Evolutionary conservation across 2,329 filamentous ascomycete genomes (phyloP).

Genomic region (Aaosphaeria pasadenensis): DNA sequence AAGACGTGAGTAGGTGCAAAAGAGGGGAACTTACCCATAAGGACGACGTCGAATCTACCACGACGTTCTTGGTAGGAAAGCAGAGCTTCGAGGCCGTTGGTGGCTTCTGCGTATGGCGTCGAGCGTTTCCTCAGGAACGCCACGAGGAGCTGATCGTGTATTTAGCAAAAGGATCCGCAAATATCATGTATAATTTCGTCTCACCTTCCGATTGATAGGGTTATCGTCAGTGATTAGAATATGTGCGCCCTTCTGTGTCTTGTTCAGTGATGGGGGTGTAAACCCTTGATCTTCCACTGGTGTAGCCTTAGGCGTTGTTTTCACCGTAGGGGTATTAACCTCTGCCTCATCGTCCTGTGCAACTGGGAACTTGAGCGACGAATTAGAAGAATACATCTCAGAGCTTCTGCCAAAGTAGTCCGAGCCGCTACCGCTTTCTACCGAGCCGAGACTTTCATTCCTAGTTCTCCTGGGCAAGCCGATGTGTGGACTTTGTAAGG

Average conservation of each 20-base stretch:
- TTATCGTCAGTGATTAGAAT: constrained; percentile 41
- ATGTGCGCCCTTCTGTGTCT: constrained; percentile 2
- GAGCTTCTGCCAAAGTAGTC: too few species aligned
- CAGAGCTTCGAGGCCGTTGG: constrained; percentile 33
- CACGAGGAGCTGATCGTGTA: constrained; percentile 21
- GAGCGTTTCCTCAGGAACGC: constrained; percentile 28
- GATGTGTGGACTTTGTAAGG: not conserved
- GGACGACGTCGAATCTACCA: constrained; percentile 18
- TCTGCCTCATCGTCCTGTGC: too few species aligned
- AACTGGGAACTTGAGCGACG: too few species aligned
- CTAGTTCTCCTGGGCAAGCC: not conserved
- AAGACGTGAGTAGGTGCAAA: not conserved
- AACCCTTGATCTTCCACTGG: not conserved
- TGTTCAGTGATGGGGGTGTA: not conserved
- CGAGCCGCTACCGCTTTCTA: too few species aligned
- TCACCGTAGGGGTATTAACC: not conserved
- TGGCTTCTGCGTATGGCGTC: constrained; percentile 20
- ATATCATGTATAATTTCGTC: constrained; percentile 1
- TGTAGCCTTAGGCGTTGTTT: not conserved
- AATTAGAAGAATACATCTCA: too few species aligned
- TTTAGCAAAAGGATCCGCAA: not conserved
- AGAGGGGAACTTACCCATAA: constrained; percentile 20
- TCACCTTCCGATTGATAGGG: constrained; percentile 34
- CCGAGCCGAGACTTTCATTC: not conserved
- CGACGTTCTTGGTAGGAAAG: constrained; percentile 16